phyloP scores from a whole-genome alignment of 108 stramenopile species.

The Skeletonema tropicum region DNA sequence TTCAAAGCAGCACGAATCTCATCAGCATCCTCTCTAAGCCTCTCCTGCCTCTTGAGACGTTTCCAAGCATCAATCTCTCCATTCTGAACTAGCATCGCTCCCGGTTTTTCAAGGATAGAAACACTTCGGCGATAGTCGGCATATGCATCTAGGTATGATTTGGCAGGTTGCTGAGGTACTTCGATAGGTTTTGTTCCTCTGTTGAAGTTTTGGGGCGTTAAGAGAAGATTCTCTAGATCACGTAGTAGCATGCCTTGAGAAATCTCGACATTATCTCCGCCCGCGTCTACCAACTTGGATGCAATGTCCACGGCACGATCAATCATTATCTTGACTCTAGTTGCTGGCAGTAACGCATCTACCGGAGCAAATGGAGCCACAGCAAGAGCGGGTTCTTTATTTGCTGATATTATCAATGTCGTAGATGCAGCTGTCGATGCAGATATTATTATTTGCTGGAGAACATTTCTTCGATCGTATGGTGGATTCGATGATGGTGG shows the following conservation, averaged over 20 bases:
- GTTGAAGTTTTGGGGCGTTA: conserved; percentile 51
- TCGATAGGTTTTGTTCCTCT: conserved; percentile 24
- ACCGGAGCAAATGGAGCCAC: conserved; percentile 56
- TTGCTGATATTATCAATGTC: background rate
- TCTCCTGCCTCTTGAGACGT: conserved; percentile 54
- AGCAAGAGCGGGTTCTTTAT: conserved; percentile 4
- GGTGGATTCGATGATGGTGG: background rate
- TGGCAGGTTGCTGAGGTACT: conserved; percentile 40
- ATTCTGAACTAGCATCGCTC: conserved; percentile 52
- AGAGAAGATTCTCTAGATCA: conserved; percentile 44
- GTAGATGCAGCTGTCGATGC: background rate
- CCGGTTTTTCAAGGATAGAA: conserved; percentile 50
- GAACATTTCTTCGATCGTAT: background rate
- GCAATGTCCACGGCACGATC: conserved; percentile 44
- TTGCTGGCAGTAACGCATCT: conserved; percentile 53
- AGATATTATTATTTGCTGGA: background rate
- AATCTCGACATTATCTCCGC: background rate
- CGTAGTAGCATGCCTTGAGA: conserved; percentile 1
- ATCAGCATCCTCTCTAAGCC: conserved; percentile 31
- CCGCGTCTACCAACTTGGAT: conserved; percentile 5
- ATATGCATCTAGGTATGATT: conserved; percentile 53
- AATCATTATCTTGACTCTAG: conserved; percentile 47
- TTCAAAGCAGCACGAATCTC: conserved; percentile 62
- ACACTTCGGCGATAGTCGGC: conserved; percentile 35
- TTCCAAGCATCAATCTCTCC: conserved; percentile 69